Evolutionary conservation across 345 rosid genomes (phyloP).

Genomic region (Lenwebbia sp.): DNA sequence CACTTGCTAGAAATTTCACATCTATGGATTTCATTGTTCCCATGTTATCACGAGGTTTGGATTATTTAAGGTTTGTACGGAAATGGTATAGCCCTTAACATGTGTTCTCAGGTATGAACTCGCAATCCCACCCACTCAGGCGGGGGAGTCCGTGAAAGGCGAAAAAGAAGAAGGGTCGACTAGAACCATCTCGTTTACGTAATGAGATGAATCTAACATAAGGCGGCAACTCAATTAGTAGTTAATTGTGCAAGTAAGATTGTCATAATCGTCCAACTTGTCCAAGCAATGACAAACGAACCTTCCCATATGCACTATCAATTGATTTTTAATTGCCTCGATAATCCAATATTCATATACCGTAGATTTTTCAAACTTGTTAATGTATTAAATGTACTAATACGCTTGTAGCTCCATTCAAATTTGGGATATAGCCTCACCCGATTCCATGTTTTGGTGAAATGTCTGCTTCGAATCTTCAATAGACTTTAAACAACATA

Average conservation of each 20-base stretch:
- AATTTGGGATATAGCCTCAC: neutral
- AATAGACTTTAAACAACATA: too few relatives aligned
- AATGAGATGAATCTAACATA: neutral
- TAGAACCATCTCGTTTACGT: too few relatives aligned
- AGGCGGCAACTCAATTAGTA: neutral
- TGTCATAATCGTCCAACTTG: neutral
- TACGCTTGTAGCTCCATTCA: neutral
- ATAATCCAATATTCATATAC: neutral
- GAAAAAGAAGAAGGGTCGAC: accelerated
- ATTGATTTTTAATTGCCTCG: too few relatives aligned
- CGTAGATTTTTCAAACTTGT: too few relatives aligned
- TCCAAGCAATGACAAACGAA: neutral
- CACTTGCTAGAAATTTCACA: too few relatives aligned
- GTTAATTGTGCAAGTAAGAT: neutral
- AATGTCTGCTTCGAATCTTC: neutral
- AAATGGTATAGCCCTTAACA: too few relatives aligned
- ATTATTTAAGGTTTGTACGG: too few relatives aligned
- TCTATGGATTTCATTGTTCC: too few relatives aligned
- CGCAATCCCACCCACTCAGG: neutral
- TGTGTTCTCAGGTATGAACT: accelerated
- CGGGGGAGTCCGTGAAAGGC: neutral
- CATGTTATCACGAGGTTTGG: too few relatives aligned
- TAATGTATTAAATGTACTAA: too few relatives aligned
- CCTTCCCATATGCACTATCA: too few relatives aligned
- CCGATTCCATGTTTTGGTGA: too few relatives aligned